Evolutionary conservation across 225 moss, liverwort and hornwort species (phyloP), one percentile per base, ranked within the genome.

Genomic region (Bryum argenteum): DNA sequence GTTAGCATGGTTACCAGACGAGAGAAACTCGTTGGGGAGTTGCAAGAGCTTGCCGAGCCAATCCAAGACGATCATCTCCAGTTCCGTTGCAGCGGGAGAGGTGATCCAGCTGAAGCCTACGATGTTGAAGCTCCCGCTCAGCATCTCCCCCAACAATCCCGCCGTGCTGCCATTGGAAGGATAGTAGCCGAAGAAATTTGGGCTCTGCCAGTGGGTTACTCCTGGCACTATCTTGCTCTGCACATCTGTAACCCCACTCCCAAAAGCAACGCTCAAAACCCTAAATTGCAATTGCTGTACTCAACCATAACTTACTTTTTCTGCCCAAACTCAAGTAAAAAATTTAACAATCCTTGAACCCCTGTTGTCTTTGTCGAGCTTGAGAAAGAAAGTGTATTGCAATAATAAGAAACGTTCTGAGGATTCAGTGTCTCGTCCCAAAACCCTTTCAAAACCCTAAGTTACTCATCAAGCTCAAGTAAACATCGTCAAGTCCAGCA

Each of bases 161-260:
- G 93, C 89, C 43, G 93, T 96, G 82, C 93, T 96, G 37, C 22
- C 58, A 72, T 90, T 93, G 4, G 79, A 65, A 56, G 93, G 89
- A 69, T 79, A 93, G 40, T 76, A 96, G 20, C 86, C 89, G 58
- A 87, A 93, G 74, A 96, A 96, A 55, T 75, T 96, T 8, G 95
- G 95, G 77, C 91, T 93, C 69, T 96, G 95, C 95, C 93, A 96
- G 58, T 96, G 90, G 63, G 93, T 96, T 26, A 96, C 57, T 21
- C 95, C 95, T 4, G 82, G 89, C 47, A 87, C 55, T 8, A 89
- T 89, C 61, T 87, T 82, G 68, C 62, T 75, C 57, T 74, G 82
- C 63, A 89, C 73, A 57, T 89, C 89, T 89, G 75, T 79, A 75
- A 1, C 33, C 33, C 61, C 70, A 77, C 17, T n/a, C 13, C 40